Conservation (phyloP, 1,139 yeast species). For the Geotrichum europaeum region DNA sequence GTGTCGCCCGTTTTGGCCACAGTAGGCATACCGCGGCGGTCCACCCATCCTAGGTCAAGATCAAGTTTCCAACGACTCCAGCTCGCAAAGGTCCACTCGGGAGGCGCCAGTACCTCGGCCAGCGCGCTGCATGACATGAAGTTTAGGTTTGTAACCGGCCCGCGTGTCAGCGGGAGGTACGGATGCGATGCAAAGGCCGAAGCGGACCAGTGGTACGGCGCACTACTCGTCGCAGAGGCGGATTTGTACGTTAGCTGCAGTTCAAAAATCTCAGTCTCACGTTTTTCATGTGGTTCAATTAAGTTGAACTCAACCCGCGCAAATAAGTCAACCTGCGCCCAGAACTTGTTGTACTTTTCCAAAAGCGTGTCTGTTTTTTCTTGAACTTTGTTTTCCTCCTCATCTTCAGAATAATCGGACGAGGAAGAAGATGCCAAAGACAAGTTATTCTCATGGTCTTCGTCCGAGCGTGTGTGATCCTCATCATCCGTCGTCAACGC, state of each 20-base stretch:
- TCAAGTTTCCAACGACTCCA: conserved; percentile 29
- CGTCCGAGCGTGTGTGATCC: neutral
- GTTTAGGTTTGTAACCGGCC: conserved; percentile 1
- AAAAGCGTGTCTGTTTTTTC: neutral
- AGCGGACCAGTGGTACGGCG: conserved; percentile 45
- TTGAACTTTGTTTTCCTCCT: neutral
- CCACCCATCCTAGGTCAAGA: conserved; percentile 28
- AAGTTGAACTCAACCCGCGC: conserved; percentile 36
- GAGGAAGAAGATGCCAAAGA: neutral
- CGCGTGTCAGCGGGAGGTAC: conserved; percentile 7
- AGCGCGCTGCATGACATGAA: conserved; percentile 8
- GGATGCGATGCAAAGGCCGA: conserved; percentile 29
- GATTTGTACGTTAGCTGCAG: conserved; percentile 41
- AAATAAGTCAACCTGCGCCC: conserved; percentile 34
- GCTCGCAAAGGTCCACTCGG: conserved; percentile 26
- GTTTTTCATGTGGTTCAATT: conserved; percentile 31
- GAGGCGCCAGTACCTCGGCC: conserved; percentile 27
- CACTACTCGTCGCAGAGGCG: neutral
- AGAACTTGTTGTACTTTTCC: conserved; percentile 25
- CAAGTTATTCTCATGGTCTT: neutral
- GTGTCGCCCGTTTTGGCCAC: neutral
- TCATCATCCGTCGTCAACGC: neutral
- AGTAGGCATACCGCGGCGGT: conserved; percentile 18
- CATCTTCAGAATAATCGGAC: neutral
- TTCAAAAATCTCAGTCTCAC: conserved; percentile 63